Percentiles rank a stretch among this genome's conserved stretches.
Conservation (phyloP, 2,329 filamentous ascomycete species). For the Cyphellophora attinorum region DNA sequence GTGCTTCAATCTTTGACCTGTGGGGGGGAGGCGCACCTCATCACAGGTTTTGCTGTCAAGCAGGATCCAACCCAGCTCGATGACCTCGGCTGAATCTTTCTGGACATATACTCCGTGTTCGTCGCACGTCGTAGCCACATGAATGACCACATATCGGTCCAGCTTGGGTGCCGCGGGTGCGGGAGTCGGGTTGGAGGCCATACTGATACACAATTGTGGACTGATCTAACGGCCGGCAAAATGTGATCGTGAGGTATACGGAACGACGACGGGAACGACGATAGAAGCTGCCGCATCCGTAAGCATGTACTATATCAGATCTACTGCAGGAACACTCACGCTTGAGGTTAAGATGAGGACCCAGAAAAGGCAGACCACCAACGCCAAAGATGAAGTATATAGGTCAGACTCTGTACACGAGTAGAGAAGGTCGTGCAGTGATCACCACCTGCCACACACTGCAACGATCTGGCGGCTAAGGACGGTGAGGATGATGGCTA, state of each 20-base stretch:
- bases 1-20: conserved; percentile 6
- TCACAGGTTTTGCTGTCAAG: conserved; percentile 85
- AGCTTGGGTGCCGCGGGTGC: conserved; percentile 57
- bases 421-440: no score
- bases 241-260: no score
- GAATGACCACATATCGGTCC: conserved; percentile 95
- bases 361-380: no score
- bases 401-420: no score
- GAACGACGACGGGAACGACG: no score
- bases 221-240: conserved; percentile 6
- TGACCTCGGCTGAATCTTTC: conserved; percentile 97
- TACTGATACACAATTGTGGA: conserved; percentile 22
- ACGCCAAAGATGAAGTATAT: no score
- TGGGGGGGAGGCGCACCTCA: conserved; percentile 53
- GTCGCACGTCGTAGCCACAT: conserved; percentile 97
- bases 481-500: no score
- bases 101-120: conserved; percentile 99
- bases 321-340: no score
- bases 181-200: conserved; percentile 33
- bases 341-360: no score
- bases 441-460: no score
- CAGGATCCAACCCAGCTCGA: conserved; percentile 97
- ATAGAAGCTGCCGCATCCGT: conserved; percentile 1
- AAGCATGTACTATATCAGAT: no score
- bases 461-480: no score